phyloP scores from a whole-genome alignment of 257 asterid genomes.

The Capsicum rhomboideum region DNA sequence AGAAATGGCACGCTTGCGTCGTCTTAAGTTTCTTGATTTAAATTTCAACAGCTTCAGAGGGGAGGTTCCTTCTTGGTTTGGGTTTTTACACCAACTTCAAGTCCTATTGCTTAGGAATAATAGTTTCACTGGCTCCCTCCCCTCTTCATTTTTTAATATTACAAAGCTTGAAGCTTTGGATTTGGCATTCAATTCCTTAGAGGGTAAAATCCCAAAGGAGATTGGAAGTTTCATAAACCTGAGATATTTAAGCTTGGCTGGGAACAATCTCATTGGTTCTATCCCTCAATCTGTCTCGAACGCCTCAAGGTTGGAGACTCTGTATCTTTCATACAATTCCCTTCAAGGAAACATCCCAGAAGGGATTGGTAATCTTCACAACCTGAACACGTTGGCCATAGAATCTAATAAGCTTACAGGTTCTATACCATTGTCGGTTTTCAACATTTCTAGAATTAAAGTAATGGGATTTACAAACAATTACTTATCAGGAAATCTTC shows the following conservation, averaged over 20 bases:
- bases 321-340: background rate
- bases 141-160: conserved; percentile 2
- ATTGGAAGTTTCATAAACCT: conserved; percentile 7
- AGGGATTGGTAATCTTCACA: background rate
- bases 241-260: background rate
- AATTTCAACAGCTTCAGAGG: background rate
- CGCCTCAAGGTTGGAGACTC: background rate
- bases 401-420: background rate
- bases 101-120: background rate
- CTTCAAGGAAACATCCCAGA: conserved; percentile 1
- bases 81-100: background rate
- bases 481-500: background rate
- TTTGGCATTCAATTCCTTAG: background rate
- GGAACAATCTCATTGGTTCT: background rate
- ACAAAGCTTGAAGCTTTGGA: background rate
- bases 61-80: conserved; percentile 2
- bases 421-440: background rate
- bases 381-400: background rate
- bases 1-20: background rate
- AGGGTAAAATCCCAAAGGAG: conserved; percentile 18
- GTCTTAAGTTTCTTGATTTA: background rate
- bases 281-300: background rate
- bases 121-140: background rate
- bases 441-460: background rate
- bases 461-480: background rate